Base-by-base conservation (phyloP, 768 basidiomycete species). In the Phaeolepiota aurea region DNA sequence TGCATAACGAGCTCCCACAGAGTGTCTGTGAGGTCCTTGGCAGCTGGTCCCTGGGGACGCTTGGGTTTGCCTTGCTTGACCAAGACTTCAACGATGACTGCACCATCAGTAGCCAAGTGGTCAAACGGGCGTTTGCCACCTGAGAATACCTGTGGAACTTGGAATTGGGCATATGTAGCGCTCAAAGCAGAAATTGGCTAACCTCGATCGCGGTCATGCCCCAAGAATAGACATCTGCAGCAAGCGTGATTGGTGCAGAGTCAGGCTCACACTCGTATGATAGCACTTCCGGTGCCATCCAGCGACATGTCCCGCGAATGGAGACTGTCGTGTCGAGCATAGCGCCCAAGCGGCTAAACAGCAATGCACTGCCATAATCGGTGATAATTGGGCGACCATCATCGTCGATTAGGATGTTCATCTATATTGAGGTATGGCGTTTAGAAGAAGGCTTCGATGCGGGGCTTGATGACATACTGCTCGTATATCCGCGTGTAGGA, bases 381-480 rank as follows among this genome's bases (percentile, higher is more conserved):
- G 5, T 35, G n/a, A 35, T 5, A 5, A 35, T 9, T 5, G 33
- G 33, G 9, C 18, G 7, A 5, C 33, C 33, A 35, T 16, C 15
- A 35, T n/a, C n/a, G 16, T 15, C 15, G 33, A 35, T 35, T n/a
- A 35, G 33, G 15, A 35, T 35, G 33, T 35, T 35, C 33, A 35
- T 35, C 33, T 31, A 14, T 31, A 10, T 35, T 35, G 33, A 35
- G 18, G 9, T 35, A 9, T 31, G 28, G 14, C 28, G 28, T 31
- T 31, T 9, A 31, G 28, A 31, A 10, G 28, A 31, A 14, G 14
- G 28, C 10, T 31, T 31, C 14, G n/a, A n/a, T n/a, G 28, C 10
- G 28, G 28, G 14, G 28, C 14, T 31, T 10, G 28, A 10, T 31
- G 5, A 14, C 33, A n/a, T 35, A 35, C 33, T 5, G 33, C 33